Evolutionary conservation across 192 early-diverging fungal species (phyloP).

Genomic region (Linnemannia elongata): DNA sequence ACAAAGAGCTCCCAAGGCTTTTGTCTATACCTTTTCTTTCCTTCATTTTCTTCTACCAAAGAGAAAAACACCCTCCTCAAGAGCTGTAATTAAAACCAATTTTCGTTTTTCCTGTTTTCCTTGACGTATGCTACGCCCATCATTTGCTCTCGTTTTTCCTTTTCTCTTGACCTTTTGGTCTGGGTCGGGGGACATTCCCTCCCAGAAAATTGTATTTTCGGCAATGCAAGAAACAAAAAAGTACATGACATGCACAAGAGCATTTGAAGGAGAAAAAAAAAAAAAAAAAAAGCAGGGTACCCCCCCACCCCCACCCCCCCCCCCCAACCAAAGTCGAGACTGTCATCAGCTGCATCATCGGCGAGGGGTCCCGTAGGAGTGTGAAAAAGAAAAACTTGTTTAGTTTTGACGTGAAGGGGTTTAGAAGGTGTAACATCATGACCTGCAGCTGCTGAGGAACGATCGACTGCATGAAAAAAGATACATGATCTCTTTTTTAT

Average conservation of each 20-base stretch:
- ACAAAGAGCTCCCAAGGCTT: not conserved
- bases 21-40: not conserved
- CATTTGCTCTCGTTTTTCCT: not conserved
- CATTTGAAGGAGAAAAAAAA: not conserved
- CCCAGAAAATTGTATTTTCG: not conserved
- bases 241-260: not conserved
- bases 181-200: not conserved
- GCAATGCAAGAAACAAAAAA: not conserved
- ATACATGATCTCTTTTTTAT: not conserved
- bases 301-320: not conserved
- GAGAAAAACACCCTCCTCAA: not conserved
- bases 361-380: not conserved
- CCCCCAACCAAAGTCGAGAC: not conserved
- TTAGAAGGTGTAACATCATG: not conserved
- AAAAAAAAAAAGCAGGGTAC: too few species aligned
- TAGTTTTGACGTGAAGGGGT: not conserved
- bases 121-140: not conserved
- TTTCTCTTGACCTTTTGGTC: not conserved
- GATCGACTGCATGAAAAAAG: not conserved
- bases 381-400: not conserved
- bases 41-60: not conserved
- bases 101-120: not conserved
- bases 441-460: not conserved
- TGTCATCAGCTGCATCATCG: not conserved
- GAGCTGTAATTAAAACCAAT: slow-evolving; percentile 4